Conservation (phyloP, 495 filamentous ascomycete species). For the Pyrenula aspistea region DNA sequence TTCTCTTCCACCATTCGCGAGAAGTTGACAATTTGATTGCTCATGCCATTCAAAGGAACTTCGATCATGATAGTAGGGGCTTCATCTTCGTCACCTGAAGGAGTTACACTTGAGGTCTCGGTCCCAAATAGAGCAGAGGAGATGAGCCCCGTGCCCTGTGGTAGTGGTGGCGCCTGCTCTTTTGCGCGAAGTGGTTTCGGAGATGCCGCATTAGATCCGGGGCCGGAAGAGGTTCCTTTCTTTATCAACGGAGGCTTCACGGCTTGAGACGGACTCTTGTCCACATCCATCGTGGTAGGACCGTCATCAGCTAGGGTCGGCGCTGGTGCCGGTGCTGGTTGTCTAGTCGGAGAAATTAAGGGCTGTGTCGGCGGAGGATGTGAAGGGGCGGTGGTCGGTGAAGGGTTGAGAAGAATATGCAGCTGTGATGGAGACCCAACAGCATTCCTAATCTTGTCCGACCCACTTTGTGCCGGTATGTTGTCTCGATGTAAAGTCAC, state of each 20-base stretch:
- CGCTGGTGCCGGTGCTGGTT: neutral
- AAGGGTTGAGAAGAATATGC: neutral
- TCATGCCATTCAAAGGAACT: conserved; percentile 65
- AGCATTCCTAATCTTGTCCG: neutral
- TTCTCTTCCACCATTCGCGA: conserved; percentile 83
- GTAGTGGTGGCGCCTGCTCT: conserved; percentile 39
- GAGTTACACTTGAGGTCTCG: conserved; percentile 20
- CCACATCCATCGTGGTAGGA: conserved; percentile 23
- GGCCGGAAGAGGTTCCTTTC: conserved; percentile 29
- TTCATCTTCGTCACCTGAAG: conserved; percentile 32
- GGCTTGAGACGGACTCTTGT: conserved; percentile 7
- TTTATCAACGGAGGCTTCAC: conserved; percentile 3
- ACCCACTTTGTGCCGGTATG: neutral
- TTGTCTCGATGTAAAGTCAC: conserved; percentile 15
- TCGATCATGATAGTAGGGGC: conserved; percentile 77
- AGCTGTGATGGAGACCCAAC: neutral
- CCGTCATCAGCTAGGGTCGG: neutral
- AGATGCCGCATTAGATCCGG: conserved; percentile 44
- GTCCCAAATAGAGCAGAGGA: conserved; percentile 49
- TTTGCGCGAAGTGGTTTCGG: conserved; percentile 45
- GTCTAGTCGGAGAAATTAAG: neutral
- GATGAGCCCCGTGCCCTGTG: conserved; percentile 56
- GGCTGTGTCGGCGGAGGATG: conserved; percentile 12
- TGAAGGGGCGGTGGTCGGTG: conserved; percentile 8
- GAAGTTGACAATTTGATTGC: conserved; percentile 89